Conservation (phyloP, 352 stramenopile species). For the Halophytophthora polymorphica region DNA sequence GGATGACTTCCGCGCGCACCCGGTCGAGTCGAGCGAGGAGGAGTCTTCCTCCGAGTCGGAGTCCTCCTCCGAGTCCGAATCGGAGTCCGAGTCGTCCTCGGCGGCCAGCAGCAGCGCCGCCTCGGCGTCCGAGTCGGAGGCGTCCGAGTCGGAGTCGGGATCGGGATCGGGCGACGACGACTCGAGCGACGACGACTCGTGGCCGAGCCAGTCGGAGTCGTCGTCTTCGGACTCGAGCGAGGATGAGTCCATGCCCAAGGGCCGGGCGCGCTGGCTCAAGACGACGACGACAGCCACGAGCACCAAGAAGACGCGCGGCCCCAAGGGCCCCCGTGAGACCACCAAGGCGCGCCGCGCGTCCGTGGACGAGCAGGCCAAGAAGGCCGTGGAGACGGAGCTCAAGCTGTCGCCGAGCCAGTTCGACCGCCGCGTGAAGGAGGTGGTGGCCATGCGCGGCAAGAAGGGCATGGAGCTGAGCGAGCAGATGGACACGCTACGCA, state of each 20-base stretch:
- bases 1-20: slow-evolving; percentile 90
- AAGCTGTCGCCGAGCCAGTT: slow-evolving; percentile 80
- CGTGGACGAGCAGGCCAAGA: slow-evolving; percentile 44
- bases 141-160: slow-evolving; percentile 17
- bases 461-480: slow-evolving; percentile 73
- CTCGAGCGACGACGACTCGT: slow-evolving; percentile 43
- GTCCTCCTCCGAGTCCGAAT: slow-evolving; percentile 18
- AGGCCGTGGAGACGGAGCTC: slow-evolving; percentile 74
- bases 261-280: slow-evolving; percentile 95
- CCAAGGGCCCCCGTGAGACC: slow-evolving; percentile 35
- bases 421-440: slow-evolving; percentile 82
- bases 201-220: slow-evolving; percentile 57
- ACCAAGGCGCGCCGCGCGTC: slow-evolving; percentile 57
- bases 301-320: slow-evolving; percentile 33
- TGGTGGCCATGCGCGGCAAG: slow-evolving; percentile 82
- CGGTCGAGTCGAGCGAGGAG: slow-evolving; percentile 73
- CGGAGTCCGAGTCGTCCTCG: neutral
- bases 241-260: slow-evolving; percentile 91
- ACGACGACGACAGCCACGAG: slow-evolving; percentile 73
- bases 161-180: slow-evolving; percentile 47
- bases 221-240: slow-evolving; percentile 59
- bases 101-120: slow-evolving; percentile 12
- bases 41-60: slow-evolving; percentile 26
- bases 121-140: slow-evolving; percentile 3
- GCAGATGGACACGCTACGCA: slow-evolving; percentile 66